Evolutionary conservation across 2,329 filamentous ascomycete species (phyloP), one percentile per base, ranked within the genome.

Genomic region (Arthrinium puccinioides): DNA sequence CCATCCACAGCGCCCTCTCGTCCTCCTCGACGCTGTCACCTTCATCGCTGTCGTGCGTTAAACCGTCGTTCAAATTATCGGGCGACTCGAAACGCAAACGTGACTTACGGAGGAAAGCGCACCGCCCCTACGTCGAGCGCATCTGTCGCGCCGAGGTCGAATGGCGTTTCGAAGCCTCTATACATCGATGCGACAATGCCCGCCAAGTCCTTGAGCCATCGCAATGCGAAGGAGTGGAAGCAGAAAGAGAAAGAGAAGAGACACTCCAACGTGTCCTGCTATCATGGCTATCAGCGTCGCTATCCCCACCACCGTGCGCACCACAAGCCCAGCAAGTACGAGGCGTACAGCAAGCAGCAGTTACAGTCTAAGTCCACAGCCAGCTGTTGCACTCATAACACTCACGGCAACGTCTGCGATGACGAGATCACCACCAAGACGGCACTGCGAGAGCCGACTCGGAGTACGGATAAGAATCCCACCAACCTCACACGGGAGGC

Each of bases 1-100:
- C 69, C 20, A 70, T 75, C 49, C 63, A 67, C 47, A 66, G 64
- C 20, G 68, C 69, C 29, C 62, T 72, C 36, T 55, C 62, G 27
- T 57, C 63, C 36, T 69, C 64, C 36, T 63, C 57, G 45, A 62
- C 60, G 32, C 47, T 64, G 50, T 61, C 63, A 35, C 61, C 59
- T 45, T 63, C 49, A 40, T 54, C 60, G 31, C 55, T 62, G 56
- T 68, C 57, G 36, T 62, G 54, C 49, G 46, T 69, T 62, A 71
- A 72, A 68, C 63, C 66, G 59, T 32, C 36, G 36, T 26, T 15
- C 30, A 27, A 36, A 26, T 21, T 35, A 28, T 27, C 40, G 38
- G 30, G 32, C 43, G 52, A 55, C 57, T 59, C 59, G 19, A 72
- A 72, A 69, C 59, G 57, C 50, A 66, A 60, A 56, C 54, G 56